A percentile compares a stretch with the other conserved stretches of the same genome.
Conservation (phyloP, 129 eudicot genomes). For the Chrysanthemum seticuspe region DNA sequence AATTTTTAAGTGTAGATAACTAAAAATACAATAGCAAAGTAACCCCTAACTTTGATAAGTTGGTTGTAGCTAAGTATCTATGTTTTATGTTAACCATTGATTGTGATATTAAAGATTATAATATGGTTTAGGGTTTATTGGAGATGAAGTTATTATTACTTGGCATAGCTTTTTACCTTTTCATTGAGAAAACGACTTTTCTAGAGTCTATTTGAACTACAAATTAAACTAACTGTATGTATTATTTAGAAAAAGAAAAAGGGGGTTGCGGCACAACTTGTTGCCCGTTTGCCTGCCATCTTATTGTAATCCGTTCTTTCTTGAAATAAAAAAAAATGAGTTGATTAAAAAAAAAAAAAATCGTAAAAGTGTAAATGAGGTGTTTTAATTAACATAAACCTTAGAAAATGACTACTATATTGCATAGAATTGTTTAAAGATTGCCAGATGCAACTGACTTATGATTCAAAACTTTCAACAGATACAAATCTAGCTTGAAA, state of each 20-base stretch:
- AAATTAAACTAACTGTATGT: not conserved
- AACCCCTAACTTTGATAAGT: too few relatives aligned
- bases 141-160: not conserved
- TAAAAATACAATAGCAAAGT: too few relatives aligned
- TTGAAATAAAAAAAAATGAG: too few relatives aligned
- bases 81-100: too few relatives aligned
- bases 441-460: not conserved
- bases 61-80: too few relatives aligned
- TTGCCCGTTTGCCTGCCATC: too few relatives aligned
- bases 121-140: not conserved
- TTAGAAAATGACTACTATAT: not conserved
- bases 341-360: too few relatives aligned
- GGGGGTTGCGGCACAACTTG: too few relatives aligned
- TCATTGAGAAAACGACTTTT: not conserved
- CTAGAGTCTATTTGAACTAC: not conserved
- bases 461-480: conserved; percentile 9
- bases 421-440: conserved; percentile 15
- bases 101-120: too few relatives aligned
- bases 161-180: not conserved
- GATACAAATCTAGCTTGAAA: conserved; percentile 12
- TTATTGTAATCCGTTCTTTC: too few relatives aligned
- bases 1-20: too few relatives aligned
- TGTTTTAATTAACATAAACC: not conserved
- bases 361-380: not conserved
- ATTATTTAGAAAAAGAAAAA: not conserved